Conservation (phyloP, 441 rosid genomes). For the Hura crepitans region DNA sequence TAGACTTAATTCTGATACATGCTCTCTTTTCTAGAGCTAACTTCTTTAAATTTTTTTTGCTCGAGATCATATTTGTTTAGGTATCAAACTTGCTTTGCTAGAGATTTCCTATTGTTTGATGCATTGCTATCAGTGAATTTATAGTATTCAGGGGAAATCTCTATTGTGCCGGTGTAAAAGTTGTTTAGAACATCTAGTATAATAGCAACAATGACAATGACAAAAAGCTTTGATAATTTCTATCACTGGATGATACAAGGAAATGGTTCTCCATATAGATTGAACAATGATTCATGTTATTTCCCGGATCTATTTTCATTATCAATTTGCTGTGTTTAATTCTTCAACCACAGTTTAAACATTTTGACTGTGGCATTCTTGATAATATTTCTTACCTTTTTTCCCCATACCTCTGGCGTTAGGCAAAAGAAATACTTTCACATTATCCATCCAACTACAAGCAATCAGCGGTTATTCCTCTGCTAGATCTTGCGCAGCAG, state of each 20-base stretch:
- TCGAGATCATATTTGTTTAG: not conserved
- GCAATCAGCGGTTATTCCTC: constrained; percentile 96
- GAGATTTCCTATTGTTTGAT: not conserved
- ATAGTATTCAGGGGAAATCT: not conserved
- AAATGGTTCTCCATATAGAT: not conserved
- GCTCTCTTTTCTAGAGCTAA: not conserved
- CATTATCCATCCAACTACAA: constrained; percentile 97
- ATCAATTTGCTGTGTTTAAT: not conserved
- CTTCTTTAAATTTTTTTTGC: constrained; percentile 2
- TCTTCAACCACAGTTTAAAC: not conserved
- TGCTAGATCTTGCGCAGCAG: constrained; percentile 98
- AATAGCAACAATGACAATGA: too few species aligned
- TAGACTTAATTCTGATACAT: not conserved
- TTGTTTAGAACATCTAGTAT: not conserved
- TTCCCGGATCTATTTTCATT: not conserved
- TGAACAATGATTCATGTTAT: not conserved
- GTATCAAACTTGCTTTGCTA: not conserved
- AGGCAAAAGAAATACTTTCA: constrained; percentile 92
- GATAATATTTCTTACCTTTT: not conserved
- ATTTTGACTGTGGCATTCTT: constrained; percentile 1
- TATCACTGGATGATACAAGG: constrained; percentile 2
- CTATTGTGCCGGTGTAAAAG: not conserved
- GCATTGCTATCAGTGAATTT: constrained; percentile 1
- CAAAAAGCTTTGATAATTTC: too few species aligned
- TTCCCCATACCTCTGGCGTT: constrained; percentile 10